A percentile compares a stretch with the other conserved stretches of the same genome.
Conservation (phyloP, 257 asterid species). For the Coffea canephora region DNA sequence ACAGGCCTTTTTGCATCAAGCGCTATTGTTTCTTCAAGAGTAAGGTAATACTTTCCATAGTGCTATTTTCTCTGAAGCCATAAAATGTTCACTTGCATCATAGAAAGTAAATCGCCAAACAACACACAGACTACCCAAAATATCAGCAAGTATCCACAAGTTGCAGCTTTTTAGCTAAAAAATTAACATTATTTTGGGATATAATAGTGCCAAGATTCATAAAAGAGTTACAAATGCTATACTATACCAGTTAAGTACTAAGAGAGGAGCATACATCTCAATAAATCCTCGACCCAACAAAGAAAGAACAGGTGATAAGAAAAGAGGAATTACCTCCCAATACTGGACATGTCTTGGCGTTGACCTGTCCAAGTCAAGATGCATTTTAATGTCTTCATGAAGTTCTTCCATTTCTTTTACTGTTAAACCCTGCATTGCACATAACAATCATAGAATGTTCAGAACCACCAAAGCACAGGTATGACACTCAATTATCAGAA, state of each 20-base stretch:
- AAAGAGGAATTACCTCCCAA: slow-evolving; percentile 67
- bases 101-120: too few species aligned
- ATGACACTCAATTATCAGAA: neutral
- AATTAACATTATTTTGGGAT: neutral
- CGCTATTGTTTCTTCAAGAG: too few species aligned
- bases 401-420: slow-evolving; percentile 93
- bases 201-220: neutral
- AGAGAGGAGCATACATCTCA: neutral
- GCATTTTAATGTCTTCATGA: slow-evolving; percentile 88
- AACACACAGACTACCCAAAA: too few species aligned
- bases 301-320: neutral
- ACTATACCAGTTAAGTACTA: neutral
- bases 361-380: slow-evolving; percentile 82
- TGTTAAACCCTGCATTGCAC: slow-evolving; percentile 60
- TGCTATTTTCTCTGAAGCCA: too few species aligned
- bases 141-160: neutral
- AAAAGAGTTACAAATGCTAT: neutral
- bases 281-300: neutral
- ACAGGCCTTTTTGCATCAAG: too few species aligned
- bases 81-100: too few species aligned
- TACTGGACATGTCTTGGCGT: slow-evolving; percentile 74
- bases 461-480: neutral
- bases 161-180: neutral
- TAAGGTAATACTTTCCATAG: too few species aligned
- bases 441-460: slow-evolving; percentile 7